Base-by-base conservation (phyloP, 495 filamentous ascomycete species). In the Neurospora tetrasperma region DNA sequence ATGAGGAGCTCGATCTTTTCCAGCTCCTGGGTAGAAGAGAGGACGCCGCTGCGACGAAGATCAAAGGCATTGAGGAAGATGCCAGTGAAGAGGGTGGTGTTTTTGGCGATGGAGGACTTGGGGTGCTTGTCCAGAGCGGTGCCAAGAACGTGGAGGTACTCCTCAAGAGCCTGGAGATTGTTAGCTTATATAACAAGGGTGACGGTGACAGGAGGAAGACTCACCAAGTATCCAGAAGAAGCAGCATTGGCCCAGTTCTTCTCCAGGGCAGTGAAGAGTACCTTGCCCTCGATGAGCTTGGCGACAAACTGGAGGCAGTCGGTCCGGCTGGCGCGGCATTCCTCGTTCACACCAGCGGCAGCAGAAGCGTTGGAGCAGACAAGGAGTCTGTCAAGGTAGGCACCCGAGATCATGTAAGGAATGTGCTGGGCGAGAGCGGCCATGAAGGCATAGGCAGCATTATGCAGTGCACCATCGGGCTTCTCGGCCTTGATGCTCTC, bases 391-490 rank as follows among this genome's bases (percentile, higher is more conserved):
- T 91, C 89, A 12, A 98, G 80, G 74, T 94, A 90, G 40, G 85
- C 81, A 3, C 87, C 88, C 3, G 92, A 91, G 69, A 98, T 84
- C 88, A 97, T 97, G 80, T 89, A 97, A 2, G 94, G 94, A 14
- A 97, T 83, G 74, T 93, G 88, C 69, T 93, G 88, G 23, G 94
- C 85, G n/a, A 97, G 82, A 3, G 92, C 88, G 39, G 88, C 89
- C 73, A 96, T 85, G 73, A 97, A 90, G 2, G 90, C 86, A 82
- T 91, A 97, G 0, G 88, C 88, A 5, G 95, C 93, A 78, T 95
- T 92, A 76, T 97, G 92, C 20, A 97, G 84, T 71, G 87, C 85
- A 20, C 82, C 79, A 69, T 90, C 86, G 59, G 85, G 82, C 62
- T 82, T 82, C 16, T 85, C 86, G 39, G 80, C 80, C 18, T 81